Conservation (phyloP, 306 rosid genomes). For the Lagenaria siceraria region DNA sequence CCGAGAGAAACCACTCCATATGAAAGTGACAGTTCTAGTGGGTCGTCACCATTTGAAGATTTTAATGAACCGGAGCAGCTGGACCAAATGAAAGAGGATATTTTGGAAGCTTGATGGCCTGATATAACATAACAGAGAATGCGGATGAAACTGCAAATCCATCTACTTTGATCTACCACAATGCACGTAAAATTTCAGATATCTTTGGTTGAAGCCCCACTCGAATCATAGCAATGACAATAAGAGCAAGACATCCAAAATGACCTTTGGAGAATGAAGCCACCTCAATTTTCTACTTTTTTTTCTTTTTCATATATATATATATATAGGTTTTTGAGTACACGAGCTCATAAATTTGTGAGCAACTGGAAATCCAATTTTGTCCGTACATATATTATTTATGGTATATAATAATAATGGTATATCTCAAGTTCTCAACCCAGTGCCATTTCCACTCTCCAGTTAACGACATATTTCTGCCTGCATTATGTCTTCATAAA, state of each 20-base stretch:
- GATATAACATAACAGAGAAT: neutral
- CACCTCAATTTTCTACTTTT: neutral
- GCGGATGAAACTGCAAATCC: neutral
- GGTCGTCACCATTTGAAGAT: conserved; percentile 84
- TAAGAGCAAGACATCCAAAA: neutral
- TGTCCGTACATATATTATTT: conserved; percentile 15
- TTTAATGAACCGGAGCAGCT: conserved; percentile 43
- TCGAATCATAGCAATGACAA: neutral
- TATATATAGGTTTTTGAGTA: neutral
- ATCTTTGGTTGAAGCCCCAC: neutral
- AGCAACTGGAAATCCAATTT: conserved; percentile 9
- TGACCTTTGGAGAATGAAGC: neutral
- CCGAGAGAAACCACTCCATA: conserved; percentile 71
- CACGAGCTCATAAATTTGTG: conserved; percentile 5
- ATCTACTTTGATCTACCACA: neutral
- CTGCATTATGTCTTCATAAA: neutral
- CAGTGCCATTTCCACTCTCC: neutral
- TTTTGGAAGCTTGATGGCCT: neutral
- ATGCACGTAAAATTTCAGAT: neutral
- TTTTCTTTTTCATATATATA: neutral
- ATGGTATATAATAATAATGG: conserved; percentile 3
- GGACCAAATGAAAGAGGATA: neutral
- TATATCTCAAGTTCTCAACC: neutral
- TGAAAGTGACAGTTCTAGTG: conserved; percentile 83
- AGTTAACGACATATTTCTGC: neutral